Percentiles rank a stretch among this genome's conserved stretches.
Conservation (phyloP, 805 yeast species). For the Saturnispora diversa region DNA sequence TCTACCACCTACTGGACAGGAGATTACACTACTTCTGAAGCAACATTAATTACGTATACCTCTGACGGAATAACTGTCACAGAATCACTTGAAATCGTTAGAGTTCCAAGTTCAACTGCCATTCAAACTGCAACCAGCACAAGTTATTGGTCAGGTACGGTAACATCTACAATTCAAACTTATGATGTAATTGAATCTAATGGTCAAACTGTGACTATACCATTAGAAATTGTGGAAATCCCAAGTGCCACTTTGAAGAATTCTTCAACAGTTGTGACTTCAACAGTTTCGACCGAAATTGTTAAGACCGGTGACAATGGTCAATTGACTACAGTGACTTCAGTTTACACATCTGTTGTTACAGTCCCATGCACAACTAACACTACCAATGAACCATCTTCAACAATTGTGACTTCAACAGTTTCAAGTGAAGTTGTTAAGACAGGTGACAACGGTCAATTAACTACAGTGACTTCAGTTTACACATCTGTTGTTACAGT, state of each 20-base stretch:
- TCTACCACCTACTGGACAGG: no score
- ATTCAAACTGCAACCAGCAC: no score
- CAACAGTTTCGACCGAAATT: background rate
- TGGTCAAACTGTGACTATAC: conserved; percentile 3
- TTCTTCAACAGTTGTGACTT: background rate
- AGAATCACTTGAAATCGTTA: no score
- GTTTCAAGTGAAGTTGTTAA: background rate
- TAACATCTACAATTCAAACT: background rate
- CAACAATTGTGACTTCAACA: background rate
- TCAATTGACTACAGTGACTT: background rate
- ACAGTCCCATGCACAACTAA: background rate
- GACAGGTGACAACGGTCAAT: no score
- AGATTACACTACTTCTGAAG: no score
- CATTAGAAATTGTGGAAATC: background rate
- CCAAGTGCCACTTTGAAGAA: background rate
- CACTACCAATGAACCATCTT: background rate
- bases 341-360: background rate
- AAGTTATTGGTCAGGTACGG: background rate
- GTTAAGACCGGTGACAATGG: conserved; percentile 1
- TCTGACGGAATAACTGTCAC: no score
- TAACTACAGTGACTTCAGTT: background rate
- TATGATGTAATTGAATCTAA: background rate
- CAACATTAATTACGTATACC: no score
- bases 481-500: background rate
- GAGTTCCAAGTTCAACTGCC: no score